phyloP scores from a whole-genome alignment of 164 flowering plant genomes.

The Stephania cephalantha region DNA sequence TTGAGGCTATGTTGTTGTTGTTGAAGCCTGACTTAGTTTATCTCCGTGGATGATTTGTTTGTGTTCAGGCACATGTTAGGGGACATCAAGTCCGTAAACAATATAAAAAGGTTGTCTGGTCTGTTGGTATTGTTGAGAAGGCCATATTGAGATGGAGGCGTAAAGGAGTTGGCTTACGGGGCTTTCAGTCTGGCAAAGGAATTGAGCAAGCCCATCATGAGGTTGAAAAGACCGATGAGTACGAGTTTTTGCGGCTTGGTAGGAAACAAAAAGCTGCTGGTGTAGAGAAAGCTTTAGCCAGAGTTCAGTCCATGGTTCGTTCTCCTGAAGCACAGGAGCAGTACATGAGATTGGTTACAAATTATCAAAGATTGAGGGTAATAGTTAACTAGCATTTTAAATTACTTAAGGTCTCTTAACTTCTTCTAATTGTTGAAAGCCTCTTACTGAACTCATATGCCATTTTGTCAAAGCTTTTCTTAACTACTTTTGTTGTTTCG shows the following conservation, averaged over 20 bases:
- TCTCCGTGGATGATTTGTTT: constrained; percentile 1
- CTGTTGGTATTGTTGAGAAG: constrained; percentile 83
- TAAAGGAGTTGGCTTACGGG: constrained; percentile 68
- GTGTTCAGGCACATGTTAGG: constrained; percentile 68
- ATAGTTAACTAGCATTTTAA: background rate
- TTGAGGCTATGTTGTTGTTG: background rate
- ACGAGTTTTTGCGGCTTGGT: constrained; percentile 61
- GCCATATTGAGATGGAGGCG: constrained; percentile 89
- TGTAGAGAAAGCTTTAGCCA: constrained; percentile 60
- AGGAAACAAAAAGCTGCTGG: constrained; percentile 56
- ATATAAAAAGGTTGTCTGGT: constrained; percentile 60
- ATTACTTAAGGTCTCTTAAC: background rate
- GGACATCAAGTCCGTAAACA: constrained; percentile 79
- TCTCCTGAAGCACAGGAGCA: constrained; percentile 77
- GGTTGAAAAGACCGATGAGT: constrained; percentile 50
- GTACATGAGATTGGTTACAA: constrained; percentile 56
- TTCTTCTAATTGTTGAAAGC: background rate
- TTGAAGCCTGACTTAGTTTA: background rate
- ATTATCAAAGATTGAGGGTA: constrained; percentile 40
- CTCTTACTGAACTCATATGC: background rate
- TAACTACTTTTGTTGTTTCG: too few relatives aligned
- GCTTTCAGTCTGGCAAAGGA: constrained; percentile 36
- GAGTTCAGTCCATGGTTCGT: constrained; percentile 84
- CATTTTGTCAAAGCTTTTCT: background rate
- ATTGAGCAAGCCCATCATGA: constrained; percentile 19